Evolutionary conservation across 495 filamentous ascomycete genomes (phyloP).

Genomic region (Polyplosphaeria fusca): DNA sequence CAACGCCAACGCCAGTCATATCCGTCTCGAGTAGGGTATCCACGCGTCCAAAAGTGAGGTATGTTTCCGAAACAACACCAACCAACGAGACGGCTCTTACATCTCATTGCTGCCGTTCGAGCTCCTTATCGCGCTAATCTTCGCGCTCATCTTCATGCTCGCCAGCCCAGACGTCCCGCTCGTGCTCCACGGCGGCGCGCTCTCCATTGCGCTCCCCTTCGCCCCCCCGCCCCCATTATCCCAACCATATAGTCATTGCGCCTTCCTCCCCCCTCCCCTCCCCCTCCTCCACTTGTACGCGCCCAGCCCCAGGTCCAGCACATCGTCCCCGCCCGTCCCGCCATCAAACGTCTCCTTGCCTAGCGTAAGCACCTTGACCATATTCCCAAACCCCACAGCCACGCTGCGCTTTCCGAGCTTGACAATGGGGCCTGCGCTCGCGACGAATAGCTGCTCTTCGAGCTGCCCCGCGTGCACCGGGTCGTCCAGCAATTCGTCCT

Average conservation of each 20-base stretch:
- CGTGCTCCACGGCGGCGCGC: no score
- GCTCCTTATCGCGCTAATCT: no score
- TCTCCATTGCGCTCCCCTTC: no score
- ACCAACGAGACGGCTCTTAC: no score
- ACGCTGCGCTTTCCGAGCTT: constrained; percentile 56
- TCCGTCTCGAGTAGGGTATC: no score
- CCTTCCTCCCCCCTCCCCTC: constrained; percentile 9
- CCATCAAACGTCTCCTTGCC: constrained; percentile 60
- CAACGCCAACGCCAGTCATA: no score
- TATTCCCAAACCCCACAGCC: constrained; percentile 64
- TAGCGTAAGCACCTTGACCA: constrained; percentile 61
- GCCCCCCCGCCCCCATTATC: no score
- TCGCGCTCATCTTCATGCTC: no score
- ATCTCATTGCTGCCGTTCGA: no score
- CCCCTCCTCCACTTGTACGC: constrained; percentile 5
- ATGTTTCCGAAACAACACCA: no score
- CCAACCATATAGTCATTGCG: constrained; percentile 8
- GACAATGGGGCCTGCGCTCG: constrained; percentile 56
- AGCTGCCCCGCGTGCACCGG: background rate
- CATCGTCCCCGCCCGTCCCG: constrained; percentile 12
- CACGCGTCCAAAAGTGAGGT: no score
- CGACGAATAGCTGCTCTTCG: constrained; percentile 54
- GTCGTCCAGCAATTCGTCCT: background rate
- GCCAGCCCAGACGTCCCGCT: no score
- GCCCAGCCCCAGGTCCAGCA: constrained; percentile 6